phyloP scores from a whole-genome alignment of 2,329 filamentous ascomycete species.

The Colletotrichum sp. region DNA sequence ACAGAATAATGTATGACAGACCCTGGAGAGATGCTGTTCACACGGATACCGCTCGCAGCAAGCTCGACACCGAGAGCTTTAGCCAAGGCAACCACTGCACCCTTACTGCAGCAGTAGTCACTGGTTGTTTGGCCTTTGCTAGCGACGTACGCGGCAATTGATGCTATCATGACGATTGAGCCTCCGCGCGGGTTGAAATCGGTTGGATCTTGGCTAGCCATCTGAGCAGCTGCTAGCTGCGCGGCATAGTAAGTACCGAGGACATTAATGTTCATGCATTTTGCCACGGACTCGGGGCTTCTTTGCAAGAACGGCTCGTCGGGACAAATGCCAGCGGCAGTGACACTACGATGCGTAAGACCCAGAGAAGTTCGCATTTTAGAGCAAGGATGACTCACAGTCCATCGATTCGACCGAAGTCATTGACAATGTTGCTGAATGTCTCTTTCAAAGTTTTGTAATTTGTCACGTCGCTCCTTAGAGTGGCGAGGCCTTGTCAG shows the following conservation, averaged over 20 bases:
- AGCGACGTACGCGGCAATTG: slow-evolving; percentile 33
- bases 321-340: slow-evolving; percentile 31
- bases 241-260: slow-evolving; percentile 39
- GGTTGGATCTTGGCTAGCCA: slow-evolving; percentile 33
- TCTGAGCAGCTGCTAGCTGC: slow-evolving; percentile 38
- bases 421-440: slow-evolving; percentile 24
- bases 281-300: slow-evolving; percentile 25
- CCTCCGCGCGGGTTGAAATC: slow-evolving; percentile 28
- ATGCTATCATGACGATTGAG: slow-evolving; percentile 37
- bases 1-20: slow-evolving; percentile 16
- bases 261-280: slow-evolving; percentile 31
- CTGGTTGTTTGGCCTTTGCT: slow-evolving; percentile 34
- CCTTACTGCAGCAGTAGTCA: slow-evolving; percentile 51
- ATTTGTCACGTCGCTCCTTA: slow-evolving; percentile 24
- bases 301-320: slow-evolving; percentile 32
- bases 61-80: slow-evolving; percentile 38
- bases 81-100: slow-evolving; percentile 49
- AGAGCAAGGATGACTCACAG: neutral
- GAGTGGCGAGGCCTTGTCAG: neutral
- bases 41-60: slow-evolving; percentile 24
- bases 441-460: slow-evolving; percentile 20
- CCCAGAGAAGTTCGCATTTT: neutral
- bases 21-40: slow-evolving; percentile 40
- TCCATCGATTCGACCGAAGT: slow-evolving; percentile 27
- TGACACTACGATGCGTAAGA: slow-evolving; percentile 21